Evolutionary conservation across 306 rosid species (phyloP).

Genomic region (Vicia faba): DNA sequence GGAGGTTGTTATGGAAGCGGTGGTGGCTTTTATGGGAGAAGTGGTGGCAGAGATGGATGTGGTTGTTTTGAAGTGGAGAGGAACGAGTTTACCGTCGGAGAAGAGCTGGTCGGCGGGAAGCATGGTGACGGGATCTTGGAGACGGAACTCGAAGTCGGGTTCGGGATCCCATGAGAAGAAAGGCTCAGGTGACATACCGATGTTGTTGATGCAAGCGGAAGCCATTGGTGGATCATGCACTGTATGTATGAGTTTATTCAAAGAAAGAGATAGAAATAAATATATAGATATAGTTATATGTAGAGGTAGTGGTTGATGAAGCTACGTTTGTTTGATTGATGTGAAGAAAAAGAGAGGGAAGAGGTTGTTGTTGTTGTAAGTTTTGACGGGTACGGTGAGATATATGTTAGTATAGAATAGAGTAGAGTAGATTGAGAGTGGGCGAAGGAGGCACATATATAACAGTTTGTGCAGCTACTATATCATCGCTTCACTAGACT

Average conservation of each 20-base stretch:
- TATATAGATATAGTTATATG: too few relatives aligned
- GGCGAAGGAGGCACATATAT: constrained; percentile 37
- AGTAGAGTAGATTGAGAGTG: constrained; percentile 12
- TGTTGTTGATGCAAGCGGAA: constrained; percentile 90
- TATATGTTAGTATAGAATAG: neutral
- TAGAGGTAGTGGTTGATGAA: neutral
- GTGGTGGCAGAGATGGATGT: constrained; percentile 21
- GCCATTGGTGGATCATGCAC: constrained; percentile 65
- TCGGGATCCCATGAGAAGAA: constrained; percentile 64
- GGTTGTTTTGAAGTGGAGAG: constrained; percentile 55
- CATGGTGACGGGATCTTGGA: constrained; percentile 76
- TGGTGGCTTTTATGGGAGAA: neutral
- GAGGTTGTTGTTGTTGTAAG: neutral
- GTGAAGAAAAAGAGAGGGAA: neutral
- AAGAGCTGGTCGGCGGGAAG: constrained; percentile 94
- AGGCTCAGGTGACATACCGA: constrained; percentile 67
- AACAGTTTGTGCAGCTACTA: constrained; percentile 41
- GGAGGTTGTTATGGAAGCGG: constrained; percentile 16
- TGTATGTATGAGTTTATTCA: neutral
- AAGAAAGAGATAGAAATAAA: neutral
- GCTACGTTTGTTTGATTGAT: neutral
- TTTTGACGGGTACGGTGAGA: neutral
- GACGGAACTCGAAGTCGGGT: constrained; percentile 85
- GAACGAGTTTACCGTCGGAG: constrained; percentile 86
- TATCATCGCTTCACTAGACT: constrained; percentile 5